Conservation (phyloP, 257 asterid species). For the Thymus mandschuricus region DNA sequence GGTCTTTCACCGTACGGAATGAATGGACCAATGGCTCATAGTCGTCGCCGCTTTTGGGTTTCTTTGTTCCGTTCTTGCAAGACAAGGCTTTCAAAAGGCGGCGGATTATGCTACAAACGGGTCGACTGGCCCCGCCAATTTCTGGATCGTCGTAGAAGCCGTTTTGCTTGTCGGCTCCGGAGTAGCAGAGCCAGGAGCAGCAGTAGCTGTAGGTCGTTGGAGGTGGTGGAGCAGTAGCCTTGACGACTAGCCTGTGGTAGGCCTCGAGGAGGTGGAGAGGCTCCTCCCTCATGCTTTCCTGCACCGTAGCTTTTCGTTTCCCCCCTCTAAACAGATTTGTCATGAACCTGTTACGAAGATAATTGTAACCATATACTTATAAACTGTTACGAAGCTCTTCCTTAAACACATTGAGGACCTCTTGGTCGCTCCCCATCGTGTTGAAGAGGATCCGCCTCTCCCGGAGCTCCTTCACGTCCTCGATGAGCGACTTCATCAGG, state of each 20-base stretch:
- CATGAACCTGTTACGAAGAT: too few relatives aligned
- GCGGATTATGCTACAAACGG: too few relatives aligned
- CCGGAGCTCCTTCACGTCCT: constrained; percentile 43
- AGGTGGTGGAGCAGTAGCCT: not conserved
- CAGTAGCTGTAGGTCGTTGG: too few relatives aligned
- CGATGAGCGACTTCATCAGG: constrained; percentile 40
- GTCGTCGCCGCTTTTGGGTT: not conserved
- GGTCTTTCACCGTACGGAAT: constrained; percentile 35
- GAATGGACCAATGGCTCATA: not conserved
- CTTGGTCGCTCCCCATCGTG: constrained; percentile 38
- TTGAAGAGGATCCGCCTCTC: constrained; percentile 31
- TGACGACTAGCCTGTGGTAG: not conserved
- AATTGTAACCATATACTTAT: too few relatives aligned
- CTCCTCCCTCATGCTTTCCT: not conserved
- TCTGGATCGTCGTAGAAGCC: not conserved
- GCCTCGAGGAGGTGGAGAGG: constrained; percentile 35
- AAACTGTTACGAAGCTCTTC: too few relatives aligned
- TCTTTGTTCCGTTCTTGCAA: not conserved
- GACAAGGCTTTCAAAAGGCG: too few relatives aligned
- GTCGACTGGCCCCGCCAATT: not conserved
- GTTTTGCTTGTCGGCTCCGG: not conserved
- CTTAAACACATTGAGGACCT: constrained; percentile 11
- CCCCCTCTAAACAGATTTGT: not conserved
- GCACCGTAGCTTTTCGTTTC: not conserved
- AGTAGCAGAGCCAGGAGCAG: not conserved